Base-by-base conservation (phyloP, 306 rosid species). In the Hippophae rhamnoides region DNA sequence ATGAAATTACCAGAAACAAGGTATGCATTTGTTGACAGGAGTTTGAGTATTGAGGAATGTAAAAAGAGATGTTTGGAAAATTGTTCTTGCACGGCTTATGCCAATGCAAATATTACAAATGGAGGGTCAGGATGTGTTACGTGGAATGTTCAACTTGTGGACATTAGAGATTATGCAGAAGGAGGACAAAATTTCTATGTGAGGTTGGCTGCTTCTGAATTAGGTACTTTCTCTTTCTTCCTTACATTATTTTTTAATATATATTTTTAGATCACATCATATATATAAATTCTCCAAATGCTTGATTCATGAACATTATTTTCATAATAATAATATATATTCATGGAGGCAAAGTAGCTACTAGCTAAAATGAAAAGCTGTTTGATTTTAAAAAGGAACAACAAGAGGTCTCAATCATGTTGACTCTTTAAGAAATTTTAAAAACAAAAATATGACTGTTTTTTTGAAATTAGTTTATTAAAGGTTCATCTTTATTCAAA, bases 1-100 rank as follows among this genome's bases (percentile, higher is more conserved):
- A 61, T 84, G 77, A 84, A 87, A 74, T 47, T 87, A 79, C 94
- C 96, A 6, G 89, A 82, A 57, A 80, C 84, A 23, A 60, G 62
- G 6, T 50, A 13, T 0, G 94, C 77, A 64, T 68, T 60, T 47
- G 77, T 58, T 56, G 77, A 80, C 12, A 67, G 52, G 63, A 71
- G 69, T 58, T 70, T 82, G 94, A 55, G 25, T 3, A 48, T 78
- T n/a, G 45, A 10, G 6, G 78, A 73, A 26, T 88, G 96, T 67
- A 49, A 48, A 26, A 60, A 9, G 9, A 10, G 58, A 73, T 88
- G 96, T 14, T 55, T 49, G 9, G 59, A 41, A 77, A 71, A 82
- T 43, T 88, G 96, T 65, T 74, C 80, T 8, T 88, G 96, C 26
- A 84, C 63, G 7, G 96, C 79, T 45, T 87, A 65, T 76, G 78